phyloP scores from a whole-genome alignment of 345 rosid species.

The Rhodamnia rubescens region DNA sequence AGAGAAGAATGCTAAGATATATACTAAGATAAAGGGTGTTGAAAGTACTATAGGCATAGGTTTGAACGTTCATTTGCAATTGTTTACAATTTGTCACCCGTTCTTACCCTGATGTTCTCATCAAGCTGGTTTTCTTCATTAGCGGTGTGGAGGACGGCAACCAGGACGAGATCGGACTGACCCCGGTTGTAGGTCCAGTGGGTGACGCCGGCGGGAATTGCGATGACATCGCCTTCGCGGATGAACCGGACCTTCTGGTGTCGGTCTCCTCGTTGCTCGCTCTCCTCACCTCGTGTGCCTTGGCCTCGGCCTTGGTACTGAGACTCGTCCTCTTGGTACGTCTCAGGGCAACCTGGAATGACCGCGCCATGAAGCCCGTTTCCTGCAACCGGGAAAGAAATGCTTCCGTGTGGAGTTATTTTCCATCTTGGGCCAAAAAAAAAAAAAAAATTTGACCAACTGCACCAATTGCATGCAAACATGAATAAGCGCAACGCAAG shows the following conservation, averaged over 20 bases:
- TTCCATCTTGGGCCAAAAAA: background rate
- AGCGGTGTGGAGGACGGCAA: conserved; percentile 17
- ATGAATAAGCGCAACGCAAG: background rate
- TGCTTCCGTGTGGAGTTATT: background rate
- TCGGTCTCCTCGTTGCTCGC: background rate
- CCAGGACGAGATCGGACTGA: conserved; percentile 13
- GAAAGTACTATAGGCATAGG: background rate
- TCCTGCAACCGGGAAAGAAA: conserved; percentile 1
- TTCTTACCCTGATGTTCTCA: conserved; percentile 17
- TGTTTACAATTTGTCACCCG: background rate
- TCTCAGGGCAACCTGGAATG: conserved; percentile 29
- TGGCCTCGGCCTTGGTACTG: background rate
- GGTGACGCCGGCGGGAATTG: conserved; percentile 30
- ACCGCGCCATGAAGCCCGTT: conserved; percentile 20
- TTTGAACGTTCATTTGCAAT: background rate
- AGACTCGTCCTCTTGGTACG: conserved; percentile 6
- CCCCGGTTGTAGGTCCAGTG: conserved; percentile 41
- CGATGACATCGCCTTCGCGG: conserved; percentile 26
- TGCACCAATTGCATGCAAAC: background rate
- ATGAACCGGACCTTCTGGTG: conserved; percentile 24
- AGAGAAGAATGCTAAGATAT: background rate
- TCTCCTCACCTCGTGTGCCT: background rate
- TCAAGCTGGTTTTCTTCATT: conserved; percentile 39
- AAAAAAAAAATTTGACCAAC: background rate
- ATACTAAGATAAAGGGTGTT: background rate